Percentiles rank a stretch among this genome's conserved stretches.
phyloP scores from a whole-genome alignment of 306 rosid genomes.

The Acacia confusa region DNA sequence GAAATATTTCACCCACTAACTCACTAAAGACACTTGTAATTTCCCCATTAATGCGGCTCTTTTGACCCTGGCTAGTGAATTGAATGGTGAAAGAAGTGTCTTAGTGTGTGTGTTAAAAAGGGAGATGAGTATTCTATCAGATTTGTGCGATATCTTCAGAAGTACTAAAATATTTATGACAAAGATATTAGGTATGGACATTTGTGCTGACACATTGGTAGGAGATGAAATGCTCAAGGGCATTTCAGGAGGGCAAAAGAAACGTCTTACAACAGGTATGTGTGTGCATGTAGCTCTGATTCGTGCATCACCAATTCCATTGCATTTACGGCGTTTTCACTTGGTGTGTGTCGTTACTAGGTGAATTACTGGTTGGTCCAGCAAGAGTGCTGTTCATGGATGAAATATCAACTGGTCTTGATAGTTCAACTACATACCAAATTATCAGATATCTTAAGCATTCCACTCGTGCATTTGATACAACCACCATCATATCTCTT shows the following conservation, averaged over 20 bases:
- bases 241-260: conserved; percentile 98
- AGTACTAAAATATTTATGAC: conserved; percentile 64
- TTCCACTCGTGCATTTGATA: conserved; percentile 83
- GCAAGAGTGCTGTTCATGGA: conserved; percentile 99
- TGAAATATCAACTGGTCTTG: conserved; percentile 98
- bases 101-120: background rate
- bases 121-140: background rate
- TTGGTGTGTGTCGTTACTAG: conserved; percentile 51
- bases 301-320: conserved; percentile 27
- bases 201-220: conserved; percentile 96
- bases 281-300: conserved; percentile 1
- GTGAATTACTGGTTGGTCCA: conserved; percentile 92
- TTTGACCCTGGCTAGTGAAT: background rate
- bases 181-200: conserved; percentile 99
- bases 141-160: conserved; percentile 15
- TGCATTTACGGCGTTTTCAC: conserved; percentile 37
- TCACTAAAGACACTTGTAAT: background rate
- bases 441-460: conserved; percentile 87
- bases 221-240: conserved; percentile 99
- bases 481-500: conserved; percentile 90
- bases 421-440: conserved; percentile 92
- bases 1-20: background rate
- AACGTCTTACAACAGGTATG: conserved; percentile 96
- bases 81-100: background rate
- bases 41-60: conserved; percentile 7